Base-by-base conservation (phyloP, 208 protist species). In the Wallacemonas collosoma region DNA sequence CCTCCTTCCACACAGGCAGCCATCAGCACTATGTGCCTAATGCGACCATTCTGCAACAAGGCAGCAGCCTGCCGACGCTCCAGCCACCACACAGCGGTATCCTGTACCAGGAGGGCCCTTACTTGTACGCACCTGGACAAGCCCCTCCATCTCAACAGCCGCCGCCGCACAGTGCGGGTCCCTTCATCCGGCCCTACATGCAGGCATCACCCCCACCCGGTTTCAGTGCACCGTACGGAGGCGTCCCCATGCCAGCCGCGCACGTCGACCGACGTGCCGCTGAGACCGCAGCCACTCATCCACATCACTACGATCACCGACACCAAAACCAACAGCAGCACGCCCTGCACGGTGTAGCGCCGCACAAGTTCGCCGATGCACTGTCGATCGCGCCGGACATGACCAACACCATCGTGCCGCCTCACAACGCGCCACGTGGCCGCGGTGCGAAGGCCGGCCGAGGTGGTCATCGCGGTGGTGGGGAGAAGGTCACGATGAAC, bases 11-110 rank as follows among this genome's bases (percentile, higher is more conserved):
- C 53, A 45, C 65, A 1, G 35, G 38, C 41, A 7, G 41, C 12
- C 65, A 70, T 36, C 65, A 70, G 53, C 65, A 70, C 36, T 60
- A 41, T 45, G 50, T 48, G 39, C 51, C 43, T 1, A 53, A 17
- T 9, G 63, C 47, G 11, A 68, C 6, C 8, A 50, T 17, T 3
- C 43, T 57, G 43, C 63, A 68, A 3, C 63, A 56, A 11, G n/a
- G 26, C 48, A 56, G 40, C 63, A 44, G 26, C 45, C 39, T 39
- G 2, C 47, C 40, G 47, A 71, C 54, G 0, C 54, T 63, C n/a
- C 35, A 53, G 5, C 2, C 51, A 26, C 69, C 47, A 3, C 26
- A 35, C 17, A 14, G 26, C 26, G 26, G 26, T 26, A 26, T 26
- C 26, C 26, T 8, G 43, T 53, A 15, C 44, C 47, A 55, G 6